Conservation (phyloP, 2,329 filamentous ascomycete species). For the Venturia oleaginea region DNA sequence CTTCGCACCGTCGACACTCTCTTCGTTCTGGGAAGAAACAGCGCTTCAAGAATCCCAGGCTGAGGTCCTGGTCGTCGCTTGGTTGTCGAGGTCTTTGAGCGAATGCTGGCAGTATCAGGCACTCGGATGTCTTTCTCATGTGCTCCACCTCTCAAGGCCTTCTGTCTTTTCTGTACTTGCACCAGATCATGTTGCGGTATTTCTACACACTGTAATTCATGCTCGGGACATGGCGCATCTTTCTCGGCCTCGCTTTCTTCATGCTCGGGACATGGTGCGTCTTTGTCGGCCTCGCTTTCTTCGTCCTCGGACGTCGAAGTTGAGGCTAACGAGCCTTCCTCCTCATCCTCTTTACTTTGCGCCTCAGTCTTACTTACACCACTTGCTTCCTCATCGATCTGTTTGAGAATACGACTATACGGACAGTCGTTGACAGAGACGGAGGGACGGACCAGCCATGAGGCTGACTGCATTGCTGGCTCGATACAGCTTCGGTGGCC, state of each 20-base stretch:
- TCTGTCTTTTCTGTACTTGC: slow-evolving; percentile 5
- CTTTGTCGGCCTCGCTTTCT: background rate
- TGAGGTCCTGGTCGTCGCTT: background rate
- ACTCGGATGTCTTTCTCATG: background rate
- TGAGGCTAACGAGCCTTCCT: background rate
- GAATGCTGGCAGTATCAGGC: background rate
- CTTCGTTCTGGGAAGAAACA: slow-evolving; percentile 4
- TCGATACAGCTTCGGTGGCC: background rate
- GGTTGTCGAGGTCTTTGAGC: background rate
- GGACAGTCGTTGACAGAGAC: slow-evolving; percentile 6
- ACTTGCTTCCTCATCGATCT: slow-evolving; percentile 4
- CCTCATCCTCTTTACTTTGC: background rate
- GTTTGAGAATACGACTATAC: slow-evolving; percentile 3
- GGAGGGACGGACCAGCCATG: background rate
- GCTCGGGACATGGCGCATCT: background rate
- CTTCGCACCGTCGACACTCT: background rate
- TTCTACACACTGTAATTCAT: background rate
- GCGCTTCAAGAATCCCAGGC: slow-evolving; percentile 5
- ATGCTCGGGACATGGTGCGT: background rate
- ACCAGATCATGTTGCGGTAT: slow-evolving; percentile 1
- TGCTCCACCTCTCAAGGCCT: background rate
- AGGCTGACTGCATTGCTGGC: background rate
- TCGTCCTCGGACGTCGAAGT: background rate
- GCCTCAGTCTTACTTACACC: background rate
- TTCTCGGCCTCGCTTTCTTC: background rate